Conservation (phyloP, 179 eudicot species). For the Spergularia azorica region DNA sequence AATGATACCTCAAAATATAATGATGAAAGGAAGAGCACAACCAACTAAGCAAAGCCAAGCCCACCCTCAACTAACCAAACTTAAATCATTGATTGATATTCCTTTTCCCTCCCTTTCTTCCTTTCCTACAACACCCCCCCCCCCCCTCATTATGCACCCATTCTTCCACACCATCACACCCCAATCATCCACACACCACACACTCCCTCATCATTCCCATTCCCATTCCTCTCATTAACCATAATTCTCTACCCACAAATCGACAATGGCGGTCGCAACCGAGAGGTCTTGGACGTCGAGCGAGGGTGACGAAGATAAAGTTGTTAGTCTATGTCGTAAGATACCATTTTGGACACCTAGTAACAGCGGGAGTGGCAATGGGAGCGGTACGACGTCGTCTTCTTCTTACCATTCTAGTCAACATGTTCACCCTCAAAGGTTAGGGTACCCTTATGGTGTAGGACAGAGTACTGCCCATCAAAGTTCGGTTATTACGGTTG, state of each 20-base stretch:
- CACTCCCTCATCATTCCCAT: not conserved
- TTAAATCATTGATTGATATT: conserved; percentile 18
- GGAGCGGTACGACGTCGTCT: not conserved
- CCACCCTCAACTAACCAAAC: conserved; percentile 24
- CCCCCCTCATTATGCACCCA: conserved; percentile 10
- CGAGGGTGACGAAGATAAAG: conserved; percentile 23
- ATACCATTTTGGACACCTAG: conserved; percentile 28
- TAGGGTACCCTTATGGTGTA: conserved; percentile 17
- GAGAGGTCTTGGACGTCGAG: conserved; percentile 21
- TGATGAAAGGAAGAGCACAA: conserved; percentile 18
- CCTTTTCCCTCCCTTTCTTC: not conserved
- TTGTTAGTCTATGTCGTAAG: conserved; percentile 25
- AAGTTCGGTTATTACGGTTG: conserved; percentile 25
- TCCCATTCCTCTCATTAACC: not conserved
- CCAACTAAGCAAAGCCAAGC: conserved; percentile 11
- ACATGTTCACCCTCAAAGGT: conserved; percentile 23
- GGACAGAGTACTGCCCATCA: conserved; percentile 7
- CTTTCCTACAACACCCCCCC: too few relatives aligned
- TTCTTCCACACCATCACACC: not conserved
- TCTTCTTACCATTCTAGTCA: not conserved
- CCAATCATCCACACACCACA: conserved; percentile 11
- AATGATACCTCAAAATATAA: conserved; percentile 13
- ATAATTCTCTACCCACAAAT: not conserved
- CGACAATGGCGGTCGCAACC: conserved; percentile 13
- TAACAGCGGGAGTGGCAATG: not conserved